phyloP scores from a whole-genome alignment of 345 rosid genomes.

The Arabidopsis arenosa region DNA sequence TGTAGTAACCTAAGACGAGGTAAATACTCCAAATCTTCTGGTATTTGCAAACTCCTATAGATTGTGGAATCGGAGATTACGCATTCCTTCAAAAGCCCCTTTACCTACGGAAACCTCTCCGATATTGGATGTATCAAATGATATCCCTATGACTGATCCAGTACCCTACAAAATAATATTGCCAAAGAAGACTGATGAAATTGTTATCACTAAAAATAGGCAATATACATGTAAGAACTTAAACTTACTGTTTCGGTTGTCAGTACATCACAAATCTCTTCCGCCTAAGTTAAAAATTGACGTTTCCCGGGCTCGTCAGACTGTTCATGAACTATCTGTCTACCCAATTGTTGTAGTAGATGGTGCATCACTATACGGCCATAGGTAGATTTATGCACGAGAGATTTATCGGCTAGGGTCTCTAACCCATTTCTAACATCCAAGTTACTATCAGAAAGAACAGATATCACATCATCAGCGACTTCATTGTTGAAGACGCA shows the following conservation, averaged over 20 bases:
- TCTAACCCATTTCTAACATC: background rate
- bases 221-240: background rate
- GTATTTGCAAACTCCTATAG: background rate
- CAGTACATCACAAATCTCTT: constrained; percentile 32
- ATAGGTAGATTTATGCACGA: background rate
- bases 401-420: constrained; percentile 27
- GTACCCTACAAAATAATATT: constrained; percentile 30
- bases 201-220: background rate
- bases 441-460: constrained; percentile 3
- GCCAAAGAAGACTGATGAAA: background rate
- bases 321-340: constrained; percentile 21
- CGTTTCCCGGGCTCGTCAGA: constrained; percentile 23
- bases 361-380: constrained; percentile 25
- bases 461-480: background rate
- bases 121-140: background rate
- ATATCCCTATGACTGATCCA: constrained; percentile 25
- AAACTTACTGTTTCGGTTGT: constrained; percentile 21
- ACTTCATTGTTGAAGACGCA: constrained; percentile 22
- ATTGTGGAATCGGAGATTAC: constrained; percentile 28
- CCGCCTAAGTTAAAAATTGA: constrained; percentile 15
- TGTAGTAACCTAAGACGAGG: constrained; percentile 8
- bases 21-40: constrained; percentile 8
- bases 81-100: constrained; percentile 30
- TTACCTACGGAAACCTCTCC: background rate
- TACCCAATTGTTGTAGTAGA: constrained; percentile 37